Evolutionary conservation across 495 filamentous ascomycete genomes (phyloP).

Genomic region (Hyaloscypha hepaticicola): DNA sequence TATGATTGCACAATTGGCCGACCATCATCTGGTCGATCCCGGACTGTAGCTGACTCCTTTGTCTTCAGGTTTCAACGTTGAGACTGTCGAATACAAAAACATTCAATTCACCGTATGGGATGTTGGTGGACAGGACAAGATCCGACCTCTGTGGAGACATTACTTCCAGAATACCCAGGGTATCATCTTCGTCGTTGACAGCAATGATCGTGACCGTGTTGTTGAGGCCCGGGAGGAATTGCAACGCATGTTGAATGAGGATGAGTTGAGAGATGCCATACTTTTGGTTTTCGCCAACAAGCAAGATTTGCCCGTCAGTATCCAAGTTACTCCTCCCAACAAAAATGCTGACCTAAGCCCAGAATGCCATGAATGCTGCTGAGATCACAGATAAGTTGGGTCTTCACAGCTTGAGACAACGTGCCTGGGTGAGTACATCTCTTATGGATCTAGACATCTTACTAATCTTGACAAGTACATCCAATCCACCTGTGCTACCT

Average conservation of each 20-base stretch:
- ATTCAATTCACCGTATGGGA: conserved; percentile 99
- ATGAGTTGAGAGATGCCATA: conserved; percentile 95
- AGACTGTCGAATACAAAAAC: conserved; percentile 99
- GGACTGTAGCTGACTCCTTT: conserved; percentile 9
- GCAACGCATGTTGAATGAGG: conserved; percentile 99
- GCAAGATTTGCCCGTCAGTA: conserved; percentile 95
- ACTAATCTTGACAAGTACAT: conserved; percentile 71
- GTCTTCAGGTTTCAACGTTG: conserved; percentile 94
- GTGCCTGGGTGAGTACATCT: conserved; percentile 83
- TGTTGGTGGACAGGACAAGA: conserved; percentile 99
- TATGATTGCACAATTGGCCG: conserved; percentile 52
- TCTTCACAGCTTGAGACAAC: conserved; percentile 95
- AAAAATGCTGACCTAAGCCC: conserved; percentile 6
- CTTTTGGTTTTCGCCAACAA: conserved; percentile 99
- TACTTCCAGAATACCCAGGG: conserved; percentile 99
- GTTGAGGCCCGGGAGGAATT: conserved; percentile 98
- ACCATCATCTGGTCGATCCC: not conserved
- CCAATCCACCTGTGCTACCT: conserved; percentile 99
- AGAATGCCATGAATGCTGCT: conserved; percentile 99
- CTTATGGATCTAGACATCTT: conserved; percentile 5
- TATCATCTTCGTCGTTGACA: conserved; percentile 99
- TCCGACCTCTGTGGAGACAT: conserved; percentile 98
- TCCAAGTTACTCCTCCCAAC: conserved; percentile 18
- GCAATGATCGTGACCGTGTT: conserved; percentile 99
- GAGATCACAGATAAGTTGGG: conserved; percentile 99